Conservation (phyloP, 495 filamentous ascomycete species). For the Trichoderma reesei region DNA sequence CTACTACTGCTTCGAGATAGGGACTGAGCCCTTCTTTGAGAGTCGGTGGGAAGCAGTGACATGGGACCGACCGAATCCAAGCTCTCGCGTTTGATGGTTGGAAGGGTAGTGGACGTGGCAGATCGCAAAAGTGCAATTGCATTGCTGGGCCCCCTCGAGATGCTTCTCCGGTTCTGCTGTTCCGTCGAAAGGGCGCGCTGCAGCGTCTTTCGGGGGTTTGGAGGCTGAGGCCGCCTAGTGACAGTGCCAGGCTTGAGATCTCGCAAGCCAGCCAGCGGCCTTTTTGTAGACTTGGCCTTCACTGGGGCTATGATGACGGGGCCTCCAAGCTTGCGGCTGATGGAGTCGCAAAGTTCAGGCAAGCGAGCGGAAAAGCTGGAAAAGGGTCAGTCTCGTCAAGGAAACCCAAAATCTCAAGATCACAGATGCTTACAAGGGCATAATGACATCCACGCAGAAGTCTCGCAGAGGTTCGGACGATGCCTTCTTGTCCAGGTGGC, state of each 20-base stretch:
- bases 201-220: conserved; percentile 48
- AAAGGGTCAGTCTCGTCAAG: conserved; percentile 16
- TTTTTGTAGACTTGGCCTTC: conserved; percentile 31
- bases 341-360: conserved; percentile 64
- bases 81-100: conserved; percentile 52
- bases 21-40: conserved; percentile 27
- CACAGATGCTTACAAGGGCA: conserved; percentile 65
- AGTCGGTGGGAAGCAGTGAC: neutral
- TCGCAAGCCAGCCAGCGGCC: conserved; percentile 20
- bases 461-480: conserved; percentile 38
- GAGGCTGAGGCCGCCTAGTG: conserved; percentile 38
- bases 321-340: conserved; percentile 83
- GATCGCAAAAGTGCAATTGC: conserved; percentile 56
- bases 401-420: neutral
- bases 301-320: conserved; percentile 54
- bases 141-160: conserved; percentile 41
- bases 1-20: conserved; percentile 17
- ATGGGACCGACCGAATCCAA: conserved; percentile 17
- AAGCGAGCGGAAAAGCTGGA: conserved; percentile 70
- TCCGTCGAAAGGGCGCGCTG: conserved; percentile 68
- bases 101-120: conserved; percentile 50
- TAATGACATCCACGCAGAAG: conserved; percentile 87
- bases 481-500: conserved; percentile 20
- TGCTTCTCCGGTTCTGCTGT: conserved; percentile 33
- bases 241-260: conserved; percentile 46